phyloP scores from a whole-genome alignment of 1,139 yeast species.

The Yamadazyma sp. region DNA sequence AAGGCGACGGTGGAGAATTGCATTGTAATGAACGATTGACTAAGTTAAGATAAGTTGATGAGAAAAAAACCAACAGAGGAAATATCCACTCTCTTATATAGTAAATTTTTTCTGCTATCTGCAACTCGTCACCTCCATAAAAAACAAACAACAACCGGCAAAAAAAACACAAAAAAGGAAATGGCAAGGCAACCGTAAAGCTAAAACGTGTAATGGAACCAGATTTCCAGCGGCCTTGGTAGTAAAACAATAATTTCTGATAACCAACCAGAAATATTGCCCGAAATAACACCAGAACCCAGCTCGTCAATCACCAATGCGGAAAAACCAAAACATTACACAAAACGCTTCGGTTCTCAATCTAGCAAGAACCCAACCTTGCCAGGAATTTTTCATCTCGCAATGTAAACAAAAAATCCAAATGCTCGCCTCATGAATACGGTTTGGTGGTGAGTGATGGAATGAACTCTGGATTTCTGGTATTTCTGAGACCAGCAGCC shows the following conservation, averaged over 20 bases:
- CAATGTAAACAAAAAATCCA: not conserved
- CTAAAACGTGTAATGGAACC: no score
- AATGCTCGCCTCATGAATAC: no score
- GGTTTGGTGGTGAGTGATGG: no score
- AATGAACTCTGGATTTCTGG: not conserved
- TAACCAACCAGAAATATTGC: not conserved
- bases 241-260: not conserved
- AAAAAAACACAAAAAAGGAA: not conserved
- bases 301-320: conserved; percentile 3
- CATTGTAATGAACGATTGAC: conserved; percentile 28
- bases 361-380: not conserved
- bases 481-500: not conserved
- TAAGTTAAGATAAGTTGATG: conserved; percentile 25
- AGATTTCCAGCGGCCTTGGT: not conserved
- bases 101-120: not conserved
- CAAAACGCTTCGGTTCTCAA: not conserved
- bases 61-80: conserved; percentile 9
- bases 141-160: conserved; percentile 3
- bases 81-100: conserved; percentile 1
- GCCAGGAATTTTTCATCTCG: not conserved
- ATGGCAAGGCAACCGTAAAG: no score
- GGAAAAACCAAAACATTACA: conserved; percentile 3
- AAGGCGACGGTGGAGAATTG: conserved; percentile 50
- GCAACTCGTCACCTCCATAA: not conserved
- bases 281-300: not conserved